A percentile compares a stretch with the other conserved stretches of the same genome.
phyloP scores from a whole-genome alignment of 768 basidiomycete genomes.

The Suillus clintonianus region DNA sequence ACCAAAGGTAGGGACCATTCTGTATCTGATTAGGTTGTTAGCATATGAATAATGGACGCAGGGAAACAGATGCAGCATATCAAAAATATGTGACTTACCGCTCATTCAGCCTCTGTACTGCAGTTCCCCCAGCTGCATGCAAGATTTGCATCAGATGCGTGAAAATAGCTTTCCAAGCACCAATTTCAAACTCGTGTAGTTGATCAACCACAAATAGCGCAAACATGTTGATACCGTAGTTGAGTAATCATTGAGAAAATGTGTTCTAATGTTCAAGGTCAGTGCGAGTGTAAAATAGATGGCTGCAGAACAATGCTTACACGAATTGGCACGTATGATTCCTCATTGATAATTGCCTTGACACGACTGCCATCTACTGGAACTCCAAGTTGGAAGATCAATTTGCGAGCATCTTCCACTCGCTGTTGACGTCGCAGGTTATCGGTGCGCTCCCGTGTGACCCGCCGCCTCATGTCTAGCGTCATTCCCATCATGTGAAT shows the following conservation, averaged over 20 bases:
- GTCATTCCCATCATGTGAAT: conserved; percentile 12
- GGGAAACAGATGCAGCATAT: background rate
- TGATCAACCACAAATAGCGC: conserved; percentile 22
- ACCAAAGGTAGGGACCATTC: conserved; percentile 34
- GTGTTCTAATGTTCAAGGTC: background rate
- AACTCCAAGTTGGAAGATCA: conserved; percentile 9
- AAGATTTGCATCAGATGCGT: background rate
- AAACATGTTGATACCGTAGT: conserved; percentile 25
- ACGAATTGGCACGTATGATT: conserved; percentile 6
- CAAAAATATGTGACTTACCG: background rate
- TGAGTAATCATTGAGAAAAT: conserved; percentile 29
- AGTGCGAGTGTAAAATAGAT: background rate
- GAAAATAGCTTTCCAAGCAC: background rate
- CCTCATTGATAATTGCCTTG: conserved; percentile 4
- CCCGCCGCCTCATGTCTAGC: conserved; percentile 4
- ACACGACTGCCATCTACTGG: conserved; percentile 4
- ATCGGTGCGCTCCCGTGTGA: background rate
- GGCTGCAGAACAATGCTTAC: background rate
- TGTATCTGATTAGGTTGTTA: conserved; percentile 22
- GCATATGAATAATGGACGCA: background rate
- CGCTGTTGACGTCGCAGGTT: background rate
- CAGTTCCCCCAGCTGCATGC: background rate
- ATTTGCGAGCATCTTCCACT: conserved; percentile 8
- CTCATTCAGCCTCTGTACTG: background rate
- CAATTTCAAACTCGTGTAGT: background rate